Evolutionary conservation across 2,329 filamentous ascomycete species (phyloP).

Genomic region (Penicillium sp.): DNA sequence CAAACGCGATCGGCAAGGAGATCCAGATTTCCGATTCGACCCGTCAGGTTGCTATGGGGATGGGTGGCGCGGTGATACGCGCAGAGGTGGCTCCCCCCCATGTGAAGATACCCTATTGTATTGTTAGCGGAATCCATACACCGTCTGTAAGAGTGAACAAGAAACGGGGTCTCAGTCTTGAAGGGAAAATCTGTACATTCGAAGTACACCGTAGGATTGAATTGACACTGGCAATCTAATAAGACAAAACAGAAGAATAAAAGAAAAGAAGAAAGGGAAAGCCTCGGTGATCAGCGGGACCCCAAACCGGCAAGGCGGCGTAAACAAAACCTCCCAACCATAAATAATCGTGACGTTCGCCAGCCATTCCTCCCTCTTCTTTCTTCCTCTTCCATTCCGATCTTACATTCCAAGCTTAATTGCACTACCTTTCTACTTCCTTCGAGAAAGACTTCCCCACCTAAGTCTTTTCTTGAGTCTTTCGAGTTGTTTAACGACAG

Average conservation of each 20-base stretch:
- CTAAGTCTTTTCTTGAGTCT: slow-evolving; percentile 52
- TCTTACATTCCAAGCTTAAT: slow-evolving; percentile 16
- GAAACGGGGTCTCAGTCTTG: not conserved
- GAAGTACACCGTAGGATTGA: not conserved
- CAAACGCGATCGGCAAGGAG: slow-evolving; percentile 11
- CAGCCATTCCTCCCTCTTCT: slow-evolving; percentile 9
- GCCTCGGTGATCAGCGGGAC: slow-evolving; percentile 19
- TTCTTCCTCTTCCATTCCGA: slow-evolving; percentile 23
- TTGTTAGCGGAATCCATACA: not conserved
- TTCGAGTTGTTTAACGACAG: slow-evolving; percentile 49
- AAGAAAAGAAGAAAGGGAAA: slow-evolving; percentile 1
- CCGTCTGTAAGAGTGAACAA: not conserved
- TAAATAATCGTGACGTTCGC: slow-evolving; percentile 28
- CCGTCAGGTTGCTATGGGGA: slow-evolving; percentile 20
- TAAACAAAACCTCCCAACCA: slow-evolving; percentile 27
- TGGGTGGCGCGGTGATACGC: slow-evolving; percentile 6
- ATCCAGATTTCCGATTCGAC: slow-evolving; percentile 21
- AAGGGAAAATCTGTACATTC: not conserved
- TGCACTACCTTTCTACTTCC: slow-evolving; percentile 12
- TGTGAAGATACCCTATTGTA: slow-evolving; percentile 12
- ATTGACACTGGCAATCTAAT: no score
- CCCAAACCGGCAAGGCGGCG: slow-evolving; percentile 22
- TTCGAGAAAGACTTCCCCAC: slow-evolving; percentile 40
- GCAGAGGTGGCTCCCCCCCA: slow-evolving; percentile 11
- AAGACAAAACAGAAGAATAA: not conserved